Evolutionary conservation across 495 filamentous ascomycete genomes (phyloP), one percentile per base, ranked within the genome.

Genomic region (Trichoderma asperelloides): DNA sequence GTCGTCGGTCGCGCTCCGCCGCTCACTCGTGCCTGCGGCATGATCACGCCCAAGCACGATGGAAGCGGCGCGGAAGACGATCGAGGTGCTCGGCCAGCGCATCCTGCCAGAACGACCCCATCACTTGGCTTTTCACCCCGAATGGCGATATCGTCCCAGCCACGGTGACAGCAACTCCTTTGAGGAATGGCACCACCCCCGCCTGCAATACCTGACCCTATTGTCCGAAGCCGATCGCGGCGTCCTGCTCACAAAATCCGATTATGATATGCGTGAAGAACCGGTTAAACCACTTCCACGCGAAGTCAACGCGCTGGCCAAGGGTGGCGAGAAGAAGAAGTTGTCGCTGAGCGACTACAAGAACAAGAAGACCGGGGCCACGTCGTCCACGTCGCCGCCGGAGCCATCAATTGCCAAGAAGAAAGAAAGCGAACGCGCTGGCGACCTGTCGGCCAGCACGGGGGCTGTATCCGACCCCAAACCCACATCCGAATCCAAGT

Each of bases 51-150:
- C 41, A 43, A 41, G 67, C 78, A 81, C 69, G 74, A 83, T 83
- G 81, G 81, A 83, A 76, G 78, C 74, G 72, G 78, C 78, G 76
- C 78, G 73, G 68, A 78, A 78, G 71, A 78, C 73, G 71, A 77
- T 78, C 77, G 66, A 79, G 45, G 71, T 69, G 65, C 69, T 82
- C 70, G 76, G 74, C 69, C 71, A 80, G 74, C 71, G 72, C 66
- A 73, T 79, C 40, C 73, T 83, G 62, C 81, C 81, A 39, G 69
- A 71, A 65, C 71, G 74, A 65, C 77, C 80, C 63, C 78, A 81
- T 55, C 77, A 78, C 66, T 74, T 83, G 41, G 77, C 78, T 23
- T 68, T 78, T 65, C 77, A 75, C 41, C 71, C 76, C 28, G 74
- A 74, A 64, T 67, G 71, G 66, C 75, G 69, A 68, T 81, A 73